Base-by-base conservation (phyloP, 768 basidiomycete genomes). In the Trametes villosa region DNA sequence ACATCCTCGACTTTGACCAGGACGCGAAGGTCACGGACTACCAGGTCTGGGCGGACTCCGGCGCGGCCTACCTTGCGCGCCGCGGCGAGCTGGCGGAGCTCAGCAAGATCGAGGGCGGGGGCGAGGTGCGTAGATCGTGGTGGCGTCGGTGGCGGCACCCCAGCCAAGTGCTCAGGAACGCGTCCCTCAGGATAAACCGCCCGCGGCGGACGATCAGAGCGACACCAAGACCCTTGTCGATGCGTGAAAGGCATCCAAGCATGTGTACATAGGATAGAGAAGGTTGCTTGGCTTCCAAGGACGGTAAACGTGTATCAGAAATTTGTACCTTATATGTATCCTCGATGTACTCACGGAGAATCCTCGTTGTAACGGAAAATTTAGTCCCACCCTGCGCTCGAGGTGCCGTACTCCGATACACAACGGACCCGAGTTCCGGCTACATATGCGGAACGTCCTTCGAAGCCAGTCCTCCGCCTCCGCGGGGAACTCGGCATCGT, bases 11-110 rank as follows among this genome's bases (percentile, higher is more conserved):
- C 68, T 87, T 87, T 67, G 86, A 87, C 55, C 76, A 82, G 24
- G 78, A 80, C 29, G 67, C 72, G 55, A 87, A 82, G 71, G 75
- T 89, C n/a, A 75, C 75, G 24, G 74, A 78, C 42, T 87, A 86
- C 77, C 82, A 88, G 67, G 79, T 88, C 2, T 89, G 87, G 86
- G 85, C 84, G 12, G 87, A 89, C 70, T 83, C 86, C 8, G 86
- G 85, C 12, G 82, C 86, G 6, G 80, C 84, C 11, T 86, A 85
- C 71, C 77, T 88, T 15, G 86, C 86, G 6, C 77, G 82, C 38
- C 75, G 71, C 24, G 85, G 86, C n/a, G 66, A 75, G 67, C 69
- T 86, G 34, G 22, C 27, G 34, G 31, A 48, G 55, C n/a, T 62
- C 55, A 57, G 29, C 54, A 15, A 11, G 36, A 38, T 38, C 36